Evolutionary conservation across 2,329 filamentous ascomycete genomes (phyloP).

Genomic region (Phoma sp.): DNA sequence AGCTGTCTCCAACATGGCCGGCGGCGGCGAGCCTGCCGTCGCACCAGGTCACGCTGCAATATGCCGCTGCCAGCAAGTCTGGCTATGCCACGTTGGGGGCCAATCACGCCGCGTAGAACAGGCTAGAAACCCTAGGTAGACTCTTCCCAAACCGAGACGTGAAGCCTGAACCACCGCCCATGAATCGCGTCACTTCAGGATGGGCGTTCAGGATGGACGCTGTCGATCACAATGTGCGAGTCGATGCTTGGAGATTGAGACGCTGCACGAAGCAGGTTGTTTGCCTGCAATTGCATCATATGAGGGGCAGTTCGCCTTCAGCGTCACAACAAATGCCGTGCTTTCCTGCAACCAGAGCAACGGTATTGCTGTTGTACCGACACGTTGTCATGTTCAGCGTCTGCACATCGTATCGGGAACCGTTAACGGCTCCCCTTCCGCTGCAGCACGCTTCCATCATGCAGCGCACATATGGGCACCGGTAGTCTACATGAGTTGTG

Average conservation of each 20-base stretch:
- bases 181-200: constrained; percentile 35
- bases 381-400: constrained; percentile 17
- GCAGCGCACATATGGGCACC: constrained; percentile 17
- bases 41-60: constrained; percentile 35
- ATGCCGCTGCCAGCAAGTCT: constrained; percentile 27
- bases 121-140: constrained; percentile 42
- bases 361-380: constrained; percentile 18
- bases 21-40: constrained; percentile 14
- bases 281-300: constrained; percentile 31
- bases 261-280: constrained; percentile 17
- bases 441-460: constrained; percentile 16
- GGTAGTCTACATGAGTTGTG: constrained; percentile 5
- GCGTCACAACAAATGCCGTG: constrained; percentile 19
- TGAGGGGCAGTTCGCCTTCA: constrained; percentile 19
- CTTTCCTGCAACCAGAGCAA: constrained; percentile 29
- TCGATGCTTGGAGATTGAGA: constrained; percentile 9
- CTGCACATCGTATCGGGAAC: constrained; percentile 21
- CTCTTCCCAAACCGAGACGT: constrained; percentile 9
- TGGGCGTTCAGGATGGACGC: background rate
- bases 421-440: constrained; percentile 17
- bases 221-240: constrained; percentile 1
- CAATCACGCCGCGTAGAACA: constrained; percentile 41
- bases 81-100: constrained; percentile 28
- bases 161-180: constrained; percentile 15
- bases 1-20: background rate